Base-by-base conservation (phyloP, 108 stramenopile species). In the Cyclotella distinguenda region DNA sequence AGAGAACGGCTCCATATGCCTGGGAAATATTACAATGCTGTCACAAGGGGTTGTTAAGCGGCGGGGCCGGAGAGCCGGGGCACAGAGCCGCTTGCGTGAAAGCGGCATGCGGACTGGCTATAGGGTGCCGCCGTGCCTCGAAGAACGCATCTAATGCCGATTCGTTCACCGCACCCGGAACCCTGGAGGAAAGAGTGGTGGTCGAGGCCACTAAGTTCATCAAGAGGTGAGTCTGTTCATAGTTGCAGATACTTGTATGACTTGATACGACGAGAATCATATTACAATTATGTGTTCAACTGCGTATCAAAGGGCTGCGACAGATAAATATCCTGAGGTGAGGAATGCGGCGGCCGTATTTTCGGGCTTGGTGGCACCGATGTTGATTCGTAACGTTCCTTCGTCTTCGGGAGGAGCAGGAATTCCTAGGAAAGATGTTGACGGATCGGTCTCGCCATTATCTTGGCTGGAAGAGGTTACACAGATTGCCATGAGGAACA, bases 291-390 rank as follows among this genome's bases (percentile, higher is more conserved):
- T n/a, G n/a, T n/a, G n/a, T n/a, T n/a, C n/a, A n/a, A n/a, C n/a
- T n/a, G n/a, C n/a, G n/a, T n/a, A n/a, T n/a, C n/a, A n/a, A n/a
- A n/a, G 80, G 59, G 89, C 87, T 15, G 55, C 55, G 15, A 59
- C 60, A 0, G 89, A 90, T 60, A 88, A 87, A 62, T 87, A 74
- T 52, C 89, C 89, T 11, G 89, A 93, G 65, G 87, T 93, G 22
- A 67, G 92, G 39, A 62, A 55, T 44, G 74, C 40, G 31, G 86
- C 87, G 4, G 86, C 89, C 6, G 56, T 44, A 19, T 78, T 93
- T 67, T 75, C 84, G 0, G 64, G 82, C 19, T 47, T 83, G 13
- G 43, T 85, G 21, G 85, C 86, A 22, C 91, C 91, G 13, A 57
- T 89, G 33, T 51, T 88, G 15, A 72, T 91, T 44, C 69, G 82